Evolutionary conservation across 345 rosid species (phyloP), one percentile per base, ranked within the genome.

Genomic region (Tarenaya hassleriana): DNA sequence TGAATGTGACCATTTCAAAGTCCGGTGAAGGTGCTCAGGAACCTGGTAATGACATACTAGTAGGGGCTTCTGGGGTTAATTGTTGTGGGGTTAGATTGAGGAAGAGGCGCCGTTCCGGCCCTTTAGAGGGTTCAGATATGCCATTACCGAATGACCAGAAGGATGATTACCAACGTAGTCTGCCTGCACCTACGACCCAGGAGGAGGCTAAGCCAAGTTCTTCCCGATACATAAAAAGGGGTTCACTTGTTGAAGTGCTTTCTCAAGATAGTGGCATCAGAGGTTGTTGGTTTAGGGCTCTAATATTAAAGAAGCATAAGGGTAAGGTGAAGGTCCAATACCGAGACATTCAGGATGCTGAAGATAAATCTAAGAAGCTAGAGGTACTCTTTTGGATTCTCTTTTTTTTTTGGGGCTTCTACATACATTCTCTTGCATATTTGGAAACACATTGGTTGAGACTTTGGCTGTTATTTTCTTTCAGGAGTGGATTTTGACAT

Each of bases 211-310:
- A 55, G 62, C 63, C 58, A 34, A 41, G 29, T 60, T 31, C 56
- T 10, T 38, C 50, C 27, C 62, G 18, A n/a, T 39, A 40, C 65
- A 50, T 80, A 1, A 61, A 70, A 37, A 72, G 75, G 51, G 95
- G 97, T 38, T 77, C 75, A 41, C 67, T 71, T 56, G 77, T 88
- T 42, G 92, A 85, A 70, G 77, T 88, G 47, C 83, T 82, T 21
- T 75, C 83, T 12, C 81, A 82, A 64, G 95, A 88, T 50, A 84
- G 97, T 73, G 95, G 97, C 61, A 55, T 88, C 41, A 75, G 80
- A 62, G 97, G 95, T 10, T 88, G 95, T 61, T 88, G 95, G 97
- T 76, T 80, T 66, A 79, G 74, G 64, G 95, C 86, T 20, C 58
- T 33, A 63, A 64, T 88, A 53, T 59, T 88, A 54, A 81, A 80